A percentile compares a stretch with the other conserved stretches of the same genome.
These are phyloP conservation scores for Tilletia setariae DNA, from an alignment of 1,284 basidiomycete genomes.

Conservation along the genomic window DNA sequence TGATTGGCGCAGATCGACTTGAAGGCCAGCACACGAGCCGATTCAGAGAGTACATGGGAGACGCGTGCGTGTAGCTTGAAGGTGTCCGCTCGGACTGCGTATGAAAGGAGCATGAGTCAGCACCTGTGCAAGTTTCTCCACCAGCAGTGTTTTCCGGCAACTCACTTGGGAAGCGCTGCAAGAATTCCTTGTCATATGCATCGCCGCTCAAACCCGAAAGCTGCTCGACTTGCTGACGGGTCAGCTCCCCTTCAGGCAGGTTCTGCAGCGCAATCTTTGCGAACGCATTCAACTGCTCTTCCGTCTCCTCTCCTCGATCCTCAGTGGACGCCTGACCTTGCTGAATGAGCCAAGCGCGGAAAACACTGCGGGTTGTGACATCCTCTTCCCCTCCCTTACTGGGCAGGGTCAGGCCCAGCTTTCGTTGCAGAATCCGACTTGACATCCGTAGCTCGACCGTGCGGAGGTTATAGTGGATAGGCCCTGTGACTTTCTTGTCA, in stretches of 20 bases:
- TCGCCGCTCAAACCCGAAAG: constrained; percentile 32
- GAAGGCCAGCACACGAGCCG: constrained; percentile 45
- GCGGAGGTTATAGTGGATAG: constrained; percentile 51
- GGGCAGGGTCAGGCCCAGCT: constrained; percentile 14
- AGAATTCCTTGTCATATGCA: constrained; percentile 44
- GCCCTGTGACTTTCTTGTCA: constrained; percentile 52
- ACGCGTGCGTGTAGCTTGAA: constrained; percentile 42
- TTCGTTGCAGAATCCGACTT: constrained; percentile 34
- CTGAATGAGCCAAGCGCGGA: background rate
- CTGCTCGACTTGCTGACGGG: constrained; percentile 35
- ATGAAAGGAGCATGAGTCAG: background rate
- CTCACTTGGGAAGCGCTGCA: constrained; percentile 39
- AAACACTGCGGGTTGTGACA: constrained; percentile 1
- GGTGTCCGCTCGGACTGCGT: constrained; percentile 34
- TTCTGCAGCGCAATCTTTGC: constrained; percentile 2
- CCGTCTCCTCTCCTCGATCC: constrained; percentile 9
- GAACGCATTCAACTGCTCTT: constrained; percentile 12
- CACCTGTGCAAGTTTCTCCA: too few species aligned
- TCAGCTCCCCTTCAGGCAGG: constrained; percentile 26
- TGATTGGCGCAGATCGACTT: constrained; percentile 26
- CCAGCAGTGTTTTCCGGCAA: background rate
- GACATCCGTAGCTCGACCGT: constrained; percentile 50
- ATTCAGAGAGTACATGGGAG: constrained; percentile 48
- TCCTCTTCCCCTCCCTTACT: constrained; percentile 1
- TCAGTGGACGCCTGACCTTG: background rate